Evolutionary conservation across 169 alveolate species (phyloP).

Genomic region (Plasmodium adleri): DNA sequence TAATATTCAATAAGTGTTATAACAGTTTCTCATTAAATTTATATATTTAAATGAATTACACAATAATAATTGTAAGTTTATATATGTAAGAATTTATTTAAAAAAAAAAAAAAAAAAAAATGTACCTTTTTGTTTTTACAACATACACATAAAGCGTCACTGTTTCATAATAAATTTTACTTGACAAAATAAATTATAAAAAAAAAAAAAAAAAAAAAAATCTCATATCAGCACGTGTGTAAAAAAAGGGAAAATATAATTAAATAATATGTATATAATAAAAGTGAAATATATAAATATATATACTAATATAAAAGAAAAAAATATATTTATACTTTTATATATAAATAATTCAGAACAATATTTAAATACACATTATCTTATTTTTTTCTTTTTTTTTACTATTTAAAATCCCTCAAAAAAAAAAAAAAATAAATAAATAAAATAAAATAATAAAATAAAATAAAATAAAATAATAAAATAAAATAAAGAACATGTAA

Average conservation of each 20-base stretch:
- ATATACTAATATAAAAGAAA: not conserved
- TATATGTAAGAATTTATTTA: too few relatives aligned
- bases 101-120: not conserved
- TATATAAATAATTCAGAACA: not conserved
- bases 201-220: too few relatives aligned
- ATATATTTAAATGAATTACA: too few relatives aligned
- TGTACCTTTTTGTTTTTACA: not conserved
- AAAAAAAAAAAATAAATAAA: not conserved
- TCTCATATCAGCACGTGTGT: constrained; percentile 26
- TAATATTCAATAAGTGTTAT: too few relatives aligned
- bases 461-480: too few relatives aligned
- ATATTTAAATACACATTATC: not conserved
- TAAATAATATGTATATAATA: not conserved
- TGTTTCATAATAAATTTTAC: constrained; percentile 13
- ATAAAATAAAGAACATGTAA: too few relatives aligned
- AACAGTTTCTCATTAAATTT: too few relatives aligned
- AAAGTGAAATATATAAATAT: constrained; percentile 2
- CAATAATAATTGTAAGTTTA: too few relatives aligned
- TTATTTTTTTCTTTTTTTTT: not conserved
- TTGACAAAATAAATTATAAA: not conserved
- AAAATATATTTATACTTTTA: too few relatives aligned
- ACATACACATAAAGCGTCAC: constrained; percentile 12
- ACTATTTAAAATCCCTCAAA: not conserved
- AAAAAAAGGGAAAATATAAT: not conserved
- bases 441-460: too few relatives aligned